Base-by-base conservation (phyloP, 2,329 filamentous ascomycete genomes). In the Pseudogymnoascus sp. region DNA sequence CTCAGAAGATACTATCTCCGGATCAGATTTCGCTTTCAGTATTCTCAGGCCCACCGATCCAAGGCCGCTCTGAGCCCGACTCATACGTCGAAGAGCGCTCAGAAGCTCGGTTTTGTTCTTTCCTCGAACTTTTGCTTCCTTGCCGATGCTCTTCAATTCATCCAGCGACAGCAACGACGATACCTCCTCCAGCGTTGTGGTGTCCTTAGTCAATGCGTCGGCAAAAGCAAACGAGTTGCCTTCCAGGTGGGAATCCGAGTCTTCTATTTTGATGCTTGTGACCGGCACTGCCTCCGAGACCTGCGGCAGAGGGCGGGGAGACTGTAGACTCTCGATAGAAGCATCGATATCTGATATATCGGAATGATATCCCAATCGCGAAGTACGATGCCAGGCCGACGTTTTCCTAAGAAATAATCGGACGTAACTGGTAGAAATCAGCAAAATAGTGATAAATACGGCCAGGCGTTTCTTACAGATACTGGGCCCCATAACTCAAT, bases 321-420 rank as follows among this genome's bases (percentile, higher is more conserved):
- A 72, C 69, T 94, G 89, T 4, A 97, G 77, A 53, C 79, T 81
- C 11, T 77, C 74, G 3, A 92, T 85, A 1, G 91, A 89, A 12
- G 76, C 72, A 12, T 85, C 79, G 40, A 92, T 79, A 72, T 97
- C 84, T 50, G 87, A 82, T 65, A 99, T 89, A 72, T 97, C 92
- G 67, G 85, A 84, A 70, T 93, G 84, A 70, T 97, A 97, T 1
- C 85, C 85, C 25, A 99, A 76, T 21, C 86, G 84, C 69, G 83
- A 85, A 66, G 91, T 83, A 8, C 94, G 87, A 77, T 97, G 92
- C 94, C 94, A 99, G 1, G 87, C 86, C 21, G 90, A 89, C 1
- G 91, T 91, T 74, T 99, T 99, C 56, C 94, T 86, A 2, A 99
- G 79, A 71, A 99, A 99, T 1, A 99, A 78, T 21, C 94, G 86